Base-by-base conservation (phyloP, 345 rosid genomes). In the Hibiscus mutabilis region DNA sequence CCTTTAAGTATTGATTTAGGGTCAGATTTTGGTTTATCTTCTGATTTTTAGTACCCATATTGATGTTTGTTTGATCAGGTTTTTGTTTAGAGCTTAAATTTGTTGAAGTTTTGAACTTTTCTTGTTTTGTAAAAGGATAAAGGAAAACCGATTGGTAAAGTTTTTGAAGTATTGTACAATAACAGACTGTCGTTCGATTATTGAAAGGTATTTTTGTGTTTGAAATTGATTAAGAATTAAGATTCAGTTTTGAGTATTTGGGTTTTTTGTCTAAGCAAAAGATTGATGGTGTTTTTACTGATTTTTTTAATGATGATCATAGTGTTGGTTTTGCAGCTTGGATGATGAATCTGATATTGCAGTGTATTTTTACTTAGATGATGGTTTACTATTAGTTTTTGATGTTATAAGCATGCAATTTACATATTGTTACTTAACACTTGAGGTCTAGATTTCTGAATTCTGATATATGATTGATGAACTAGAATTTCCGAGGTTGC, bases 1-100 rank as follows among this genome's bases (percentile, higher is more conserved):
- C 46, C 46, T 42, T 42, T 10, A 42, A 42, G 15, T 5, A 21
- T 55, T 21, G 27, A 19, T 55, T 55, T 21, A 4, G 27, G 60
- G 24, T 19, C 18, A 7, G 29, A 27, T 69, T 29, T 71, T 47
- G 53, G 71, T 57, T 55, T 68, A 78, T 78, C 75, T 33, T 70
- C 0, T 69, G 68, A 59, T 51, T 72, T 4, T 57, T 14, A 57
- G 29, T 22, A 13, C 37, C 49, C 49, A 18, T 52, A 42, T 49
- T 70, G 65, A 4, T 47, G 77, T 73, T 60, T 13, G 35, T 44
- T 69, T 75, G 60, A 29, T 66, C 42, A 35, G 37, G 21, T 51
- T 60, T 69, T 69, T 35, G 8, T 52, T 56, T 57, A 3, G 19
- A 35, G 72, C 47, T 68, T 46, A 19, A n/a, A 13, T 7, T 53